Percentiles rank a stretch among this genome's conserved stretches.
Conservation (phyloP, 2,329 filamentous ascomycete genomes). For the Ascochyta lentis region DNA sequence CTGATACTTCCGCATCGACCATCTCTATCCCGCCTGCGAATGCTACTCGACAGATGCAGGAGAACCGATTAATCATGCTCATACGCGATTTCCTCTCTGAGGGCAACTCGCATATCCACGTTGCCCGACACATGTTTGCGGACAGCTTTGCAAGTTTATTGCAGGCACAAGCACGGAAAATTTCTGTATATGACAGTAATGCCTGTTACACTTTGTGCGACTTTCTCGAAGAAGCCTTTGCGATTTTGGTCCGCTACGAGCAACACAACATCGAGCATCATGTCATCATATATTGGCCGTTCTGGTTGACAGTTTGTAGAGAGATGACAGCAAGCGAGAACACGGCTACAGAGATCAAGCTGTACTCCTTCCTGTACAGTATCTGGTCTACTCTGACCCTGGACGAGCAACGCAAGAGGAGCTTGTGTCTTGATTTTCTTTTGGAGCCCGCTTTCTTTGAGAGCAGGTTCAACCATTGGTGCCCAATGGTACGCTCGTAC, state of each 20-base stretch:
- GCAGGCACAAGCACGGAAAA: constrained; percentile 75
- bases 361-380: constrained; percentile 81
- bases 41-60: constrained; percentile 80
- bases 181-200: constrained; percentile 80
- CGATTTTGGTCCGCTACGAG: constrained; percentile 69
- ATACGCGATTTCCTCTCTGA: constrained; percentile 80
- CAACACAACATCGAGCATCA: constrained; percentile 51
- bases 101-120: constrained; percentile 59
- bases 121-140: constrained; percentile 73
- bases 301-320: constrained; percentile 83
- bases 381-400: constrained; percentile 77
- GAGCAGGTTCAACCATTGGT: constrained; percentile 90
- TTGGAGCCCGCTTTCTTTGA: constrained; percentile 78
- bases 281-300: constrained; percentile 74
- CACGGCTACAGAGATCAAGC: constrained; percentile 85
- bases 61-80: constrained; percentile 83
- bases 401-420: constrained; percentile 70
- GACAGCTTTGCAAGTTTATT: constrained; percentile 76
- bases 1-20: constrained; percentile 71
- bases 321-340: constrained; percentile 84
- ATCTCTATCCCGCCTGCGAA: constrained; percentile 71
- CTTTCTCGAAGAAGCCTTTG: constrained; percentile 81
- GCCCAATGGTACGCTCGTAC: constrained; percentile 91
- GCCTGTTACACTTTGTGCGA: constrained; percentile 92
- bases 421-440: constrained; percentile 76